Conservation (phyloP, 805 yeast genomes). For the Teunomyces stri region DNA sequence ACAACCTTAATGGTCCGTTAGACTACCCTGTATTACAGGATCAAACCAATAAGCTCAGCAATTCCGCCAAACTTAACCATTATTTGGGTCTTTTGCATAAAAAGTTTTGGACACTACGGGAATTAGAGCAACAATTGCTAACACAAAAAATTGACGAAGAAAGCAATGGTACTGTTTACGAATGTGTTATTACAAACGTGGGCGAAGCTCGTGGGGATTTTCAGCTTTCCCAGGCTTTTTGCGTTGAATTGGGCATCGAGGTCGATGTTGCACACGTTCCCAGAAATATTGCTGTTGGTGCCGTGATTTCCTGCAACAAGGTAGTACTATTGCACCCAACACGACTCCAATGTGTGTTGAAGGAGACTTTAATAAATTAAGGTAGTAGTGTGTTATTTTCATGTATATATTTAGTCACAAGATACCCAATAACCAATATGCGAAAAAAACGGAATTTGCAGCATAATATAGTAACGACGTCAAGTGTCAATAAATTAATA, state of each 20-base stretch:
- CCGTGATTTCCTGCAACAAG: constrained; percentile 43
- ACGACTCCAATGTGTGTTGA: constrained; percentile 30
- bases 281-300: constrained; percentile 37
- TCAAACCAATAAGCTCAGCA: constrained; percentile 14
- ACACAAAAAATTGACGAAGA: constrained; percentile 3
- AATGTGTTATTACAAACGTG: constrained; percentile 41
- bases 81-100: constrained; percentile 15
- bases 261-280: constrained; percentile 37
- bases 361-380: neutral
- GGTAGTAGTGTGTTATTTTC: constrained; percentile 4
- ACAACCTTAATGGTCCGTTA: constrained; percentile 34
- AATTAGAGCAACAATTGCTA: constrained; percentile 14
- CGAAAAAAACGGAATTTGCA: too few relatives aligned
- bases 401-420: neutral
- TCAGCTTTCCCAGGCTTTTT: constrained; percentile 42
- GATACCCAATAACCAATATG: neutral
- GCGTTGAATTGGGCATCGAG: constrained; percentile 46
- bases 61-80: constrained; percentile 12
- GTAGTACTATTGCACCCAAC: constrained; percentile 41
- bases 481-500: too few relatives aligned
- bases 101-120: constrained; percentile 25
- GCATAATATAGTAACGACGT: too few relatives aligned
- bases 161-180: constrained; percentile 12
- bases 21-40: constrained; percentile 12
- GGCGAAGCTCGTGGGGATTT: constrained; percentile 23